Conservation (phyloP, 441 rosid species). For the Euphorbia corollata region DNA sequence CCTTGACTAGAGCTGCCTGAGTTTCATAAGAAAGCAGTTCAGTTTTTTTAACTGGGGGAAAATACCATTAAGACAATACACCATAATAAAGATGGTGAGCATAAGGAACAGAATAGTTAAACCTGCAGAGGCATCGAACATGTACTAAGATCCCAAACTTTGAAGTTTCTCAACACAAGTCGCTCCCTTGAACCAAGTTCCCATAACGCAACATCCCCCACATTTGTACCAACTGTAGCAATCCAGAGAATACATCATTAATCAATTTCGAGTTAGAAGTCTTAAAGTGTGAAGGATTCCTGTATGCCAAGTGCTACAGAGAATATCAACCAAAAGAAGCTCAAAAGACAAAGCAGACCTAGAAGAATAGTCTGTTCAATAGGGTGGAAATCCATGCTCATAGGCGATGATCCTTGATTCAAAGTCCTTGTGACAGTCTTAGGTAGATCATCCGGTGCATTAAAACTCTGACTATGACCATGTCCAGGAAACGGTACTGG, state of each 20-base stretch:
- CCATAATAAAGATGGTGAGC: neutral
- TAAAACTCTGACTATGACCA: slow-evolving; percentile 63
- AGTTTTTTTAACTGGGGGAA: slow-evolving; percentile 15
- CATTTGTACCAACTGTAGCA: slow-evolving; percentile 84
- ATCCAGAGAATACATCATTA: slow-evolving; percentile 21
- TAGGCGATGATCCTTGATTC: slow-evolving; percentile 83
- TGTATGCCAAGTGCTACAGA: slow-evolving; percentile 6
- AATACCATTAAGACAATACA: slow-evolving; percentile 7
- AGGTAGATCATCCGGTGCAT: slow-evolving; percentile 76
- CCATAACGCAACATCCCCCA: slow-evolving; percentile 89
- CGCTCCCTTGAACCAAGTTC: slow-evolving; percentile 81
- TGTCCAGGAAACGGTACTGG: slow-evolving; percentile 79
- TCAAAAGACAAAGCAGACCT: slow-evolving; percentile 32
- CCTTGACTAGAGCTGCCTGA: slow-evolving; percentile 80
- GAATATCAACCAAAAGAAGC: slow-evolving; percentile 17
- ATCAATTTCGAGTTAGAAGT: slow-evolving; percentile 18
- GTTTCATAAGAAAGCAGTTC: slow-evolving; percentile 14
- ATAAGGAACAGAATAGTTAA: slow-evolving; percentile 9
- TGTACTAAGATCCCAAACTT: slow-evolving; percentile 76
- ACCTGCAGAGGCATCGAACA: slow-evolving; percentile 89
- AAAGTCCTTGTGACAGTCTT: slow-evolving; percentile 55
- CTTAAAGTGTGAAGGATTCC: neutral
- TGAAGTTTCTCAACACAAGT: slow-evolving; percentile 61
- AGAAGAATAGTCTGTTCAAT: slow-evolving; percentile 68
- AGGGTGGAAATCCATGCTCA: slow-evolving; percentile 99